Base-by-base conservation (phyloP, 2,329 filamentous ascomycete species). In the Monilinia fructigena region DNA sequence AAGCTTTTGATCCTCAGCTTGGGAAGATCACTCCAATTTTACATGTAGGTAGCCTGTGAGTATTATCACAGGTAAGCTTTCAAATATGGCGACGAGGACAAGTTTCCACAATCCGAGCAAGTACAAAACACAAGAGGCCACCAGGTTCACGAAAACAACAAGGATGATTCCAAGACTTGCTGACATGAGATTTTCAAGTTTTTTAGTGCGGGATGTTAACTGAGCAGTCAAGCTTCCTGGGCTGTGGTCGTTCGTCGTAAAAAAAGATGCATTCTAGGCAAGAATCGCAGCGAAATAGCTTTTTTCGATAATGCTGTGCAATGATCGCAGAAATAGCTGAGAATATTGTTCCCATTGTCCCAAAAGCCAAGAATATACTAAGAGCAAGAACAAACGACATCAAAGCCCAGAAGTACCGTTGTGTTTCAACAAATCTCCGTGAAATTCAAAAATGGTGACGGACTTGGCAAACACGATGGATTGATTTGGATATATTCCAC, bases 401-500 rank as follows among this genome's bases (percentile, higher is more conserved):
- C 16, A 66, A 45, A 28, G 63, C 55, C 63, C 55, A 66, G 31
- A 66, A 45, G 35, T 31, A 83, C 53, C 53, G 42, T 55, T 26
- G 18, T 38, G 42, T 14, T n/a, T 18, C 16, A 64, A 28, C 8
- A 8, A 23, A 26, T 48, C 40, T 2, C 50, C 53, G 6, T 38
- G 50, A 55, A 48, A 50, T 35, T 63, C n/a, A 35, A 63, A 63
- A 11, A 54, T 35, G 18, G 31, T 45, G 18, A 63, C 60, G 1
- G 48, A 54, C 1, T 54, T 54, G 14, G 48, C 60, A 63, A 63
- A 63, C 10, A 63, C 48, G 14, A 63, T 28, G 7, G 31, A 53
- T 31, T 63, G 60, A 42, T 31, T 53, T 42, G 60, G 60, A 38
- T 63, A 97, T 87, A n/a, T 35, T 6, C 5, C 31, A 35, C 31